Conservation (phyloP, 129 eudicot species). For the Apium graveolens region DNA sequence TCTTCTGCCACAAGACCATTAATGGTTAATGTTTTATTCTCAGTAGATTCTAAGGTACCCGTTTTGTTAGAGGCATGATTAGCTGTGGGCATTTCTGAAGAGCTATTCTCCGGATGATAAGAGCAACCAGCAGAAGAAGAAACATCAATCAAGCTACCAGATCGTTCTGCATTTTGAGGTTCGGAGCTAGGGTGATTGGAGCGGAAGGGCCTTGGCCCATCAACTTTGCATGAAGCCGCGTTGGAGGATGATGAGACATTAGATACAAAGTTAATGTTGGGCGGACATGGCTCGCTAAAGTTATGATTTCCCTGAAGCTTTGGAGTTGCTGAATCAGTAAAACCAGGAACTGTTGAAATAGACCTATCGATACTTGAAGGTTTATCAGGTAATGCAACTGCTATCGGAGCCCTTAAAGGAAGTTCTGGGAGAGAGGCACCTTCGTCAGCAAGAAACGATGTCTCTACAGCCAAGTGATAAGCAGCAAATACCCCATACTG, state of each 20-base stretch:
- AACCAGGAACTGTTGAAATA: slow-evolving; percentile 42
- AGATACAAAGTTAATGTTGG: slow-evolving; percentile 7
- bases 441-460: slow-evolving; percentile 68
- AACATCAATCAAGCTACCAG: neutral
- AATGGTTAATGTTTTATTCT: slow-evolving; percentile 10
- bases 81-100: slow-evolving; percentile 10
- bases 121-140: slow-evolving; percentile 14
- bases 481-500: slow-evolving; percentile 62
- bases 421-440: slow-evolving; percentile 57
- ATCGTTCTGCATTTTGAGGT: slow-evolving; percentile 6
- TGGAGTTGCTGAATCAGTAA: slow-evolving; percentile 12
- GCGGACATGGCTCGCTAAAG: slow-evolving; percentile 1
- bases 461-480: slow-evolving; percentile 61
- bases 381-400: slow-evolving; percentile 48
- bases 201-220: slow-evolving; percentile 6
- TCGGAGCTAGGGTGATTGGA: slow-evolving; percentile 1
- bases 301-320: slow-evolving; percentile 19
- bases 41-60: neutral
- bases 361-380: slow-evolving; percentile 38
- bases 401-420: slow-evolving; percentile 44
- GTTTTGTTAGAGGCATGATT: slow-evolving; percentile 11
- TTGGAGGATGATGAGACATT: slow-evolving; percentile 15
- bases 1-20: slow-evolving; percentile 10
- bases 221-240: slow-evolving; percentile 8
- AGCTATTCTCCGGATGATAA: slow-evolving; percentile 4